Conservation (phyloP, 1,284 basidiomycete genomes). For the Taiwanofungus camphoratus region DNA sequence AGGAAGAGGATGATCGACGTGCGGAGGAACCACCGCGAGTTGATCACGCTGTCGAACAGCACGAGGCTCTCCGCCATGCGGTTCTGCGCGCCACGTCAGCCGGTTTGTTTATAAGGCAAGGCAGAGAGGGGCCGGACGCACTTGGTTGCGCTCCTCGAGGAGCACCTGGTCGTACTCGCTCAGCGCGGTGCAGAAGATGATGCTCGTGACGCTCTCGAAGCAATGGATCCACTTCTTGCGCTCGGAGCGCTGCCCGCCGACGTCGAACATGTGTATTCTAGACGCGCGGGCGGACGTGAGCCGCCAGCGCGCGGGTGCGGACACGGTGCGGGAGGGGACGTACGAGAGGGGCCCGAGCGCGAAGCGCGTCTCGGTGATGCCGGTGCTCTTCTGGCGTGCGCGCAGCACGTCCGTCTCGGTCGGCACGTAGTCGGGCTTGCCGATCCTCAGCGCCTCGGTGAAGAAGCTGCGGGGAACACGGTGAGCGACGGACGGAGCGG, state of each 20-base stretch:
- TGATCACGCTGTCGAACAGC: conserved; percentile 94
- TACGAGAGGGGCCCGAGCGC: conserved; percentile 64
- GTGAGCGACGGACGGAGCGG: not conserved
- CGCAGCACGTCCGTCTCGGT: conserved; percentile 87
- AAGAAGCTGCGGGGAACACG: conserved; percentile 65
- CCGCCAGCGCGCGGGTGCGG: not conserved
- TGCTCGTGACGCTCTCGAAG: conserved; percentile 92
- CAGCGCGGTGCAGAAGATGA: conserved; percentile 92
- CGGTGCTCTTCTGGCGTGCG: conserved; percentile 87
- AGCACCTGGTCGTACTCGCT: conserved; percentile 93
- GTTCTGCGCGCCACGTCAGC: conserved; percentile 48
- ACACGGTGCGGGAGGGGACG: conserved; percentile 10
- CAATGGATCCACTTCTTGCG: conserved; percentile 95
- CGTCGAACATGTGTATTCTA: conserved; percentile 94
- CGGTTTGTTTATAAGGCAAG: not conserved
- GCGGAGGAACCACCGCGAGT: conserved; percentile 94
- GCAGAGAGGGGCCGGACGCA: conserved; percentile 26
- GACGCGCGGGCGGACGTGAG: too few relatives aligned
- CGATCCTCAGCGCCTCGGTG: conserved; percentile 78
- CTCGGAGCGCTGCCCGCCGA: conserved; percentile 90
- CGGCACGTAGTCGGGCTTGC: conserved; percentile 75
- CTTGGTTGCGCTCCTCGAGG: conserved; percentile 76
- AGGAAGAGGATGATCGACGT: conserved; percentile 92
- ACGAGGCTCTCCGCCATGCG: conserved; percentile 93
- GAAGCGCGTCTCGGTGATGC: conserved; percentile 89